These are phyloP conservation scores for Porphyrellus cyaneotinctus DNA, from an alignment of 768 basidiomycete species.

Conservation along the genomic window DNA sequence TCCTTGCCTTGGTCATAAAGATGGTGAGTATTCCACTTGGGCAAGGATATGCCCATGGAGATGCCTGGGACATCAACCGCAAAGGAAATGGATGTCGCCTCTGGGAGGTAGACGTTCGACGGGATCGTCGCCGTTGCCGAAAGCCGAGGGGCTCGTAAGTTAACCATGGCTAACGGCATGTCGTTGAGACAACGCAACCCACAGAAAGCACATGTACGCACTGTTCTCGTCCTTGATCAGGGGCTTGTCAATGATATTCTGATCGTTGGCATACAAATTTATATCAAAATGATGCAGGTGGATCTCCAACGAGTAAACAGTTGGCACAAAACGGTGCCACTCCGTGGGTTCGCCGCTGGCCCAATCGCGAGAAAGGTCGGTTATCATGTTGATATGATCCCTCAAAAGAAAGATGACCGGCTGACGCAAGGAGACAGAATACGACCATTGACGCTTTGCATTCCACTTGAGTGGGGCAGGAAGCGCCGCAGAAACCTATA, in stretches of 20 bases:
- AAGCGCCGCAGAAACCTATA: constrained; percentile 64
- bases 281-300: constrained; percentile 72
- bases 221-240: constrained; percentile 80
- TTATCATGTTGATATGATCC: constrained; percentile 93
- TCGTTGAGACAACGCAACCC: background rate
- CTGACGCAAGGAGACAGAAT: constrained; percentile 66
- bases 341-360: constrained; percentile 74
- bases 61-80: constrained; percentile 55
- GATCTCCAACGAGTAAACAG: constrained; percentile 66
- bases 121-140: constrained; percentile 53
- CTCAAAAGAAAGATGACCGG: constrained; percentile 77
- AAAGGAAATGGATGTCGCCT: constrained; percentile 65
- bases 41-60: constrained; percentile 59
- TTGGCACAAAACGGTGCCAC: constrained; percentile 81
- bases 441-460: constrained; percentile 70
- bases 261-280: constrained; percentile 87
- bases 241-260: constrained; percentile 94
- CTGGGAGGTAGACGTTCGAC: constrained; percentile 68
- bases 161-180: constrained; percentile 60
- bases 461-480: constrained; percentile 86
- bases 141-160: constrained; percentile 55
- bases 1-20: constrained; percentile 61
- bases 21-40: constrained; percentile 85
- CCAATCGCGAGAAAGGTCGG: constrained; percentile 93
- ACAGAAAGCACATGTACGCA: constrained; percentile 29